phyloP scores from a whole-genome alignment of 2,329 filamentous ascomycete genomes.

The Colletotrichum spinosum region DNA sequence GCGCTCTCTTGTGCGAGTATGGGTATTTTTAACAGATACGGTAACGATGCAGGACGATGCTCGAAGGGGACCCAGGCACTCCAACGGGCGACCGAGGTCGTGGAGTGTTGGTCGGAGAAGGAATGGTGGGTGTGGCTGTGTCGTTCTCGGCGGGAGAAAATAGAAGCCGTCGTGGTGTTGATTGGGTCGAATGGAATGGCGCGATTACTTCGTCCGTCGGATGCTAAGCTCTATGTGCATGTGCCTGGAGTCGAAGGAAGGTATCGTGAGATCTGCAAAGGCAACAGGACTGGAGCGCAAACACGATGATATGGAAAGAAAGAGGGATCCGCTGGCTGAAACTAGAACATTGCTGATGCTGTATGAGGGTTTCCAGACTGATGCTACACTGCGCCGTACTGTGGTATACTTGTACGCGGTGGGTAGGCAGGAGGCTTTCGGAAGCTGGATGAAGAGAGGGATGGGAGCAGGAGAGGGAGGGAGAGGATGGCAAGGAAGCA shows the following conservation, averaged over 20 bases:
- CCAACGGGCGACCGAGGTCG: not conserved
- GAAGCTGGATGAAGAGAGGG: slow-evolving; percentile 26
- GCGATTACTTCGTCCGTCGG: slow-evolving; percentile 8
- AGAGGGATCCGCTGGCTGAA: slow-evolving; percentile 24
- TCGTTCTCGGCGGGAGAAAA: slow-evolving; percentile 7
- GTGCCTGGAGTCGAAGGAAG: slow-evolving; percentile 13
- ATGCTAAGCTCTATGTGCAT: slow-evolving; percentile 6
- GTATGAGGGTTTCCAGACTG: slow-evolving; percentile 11
- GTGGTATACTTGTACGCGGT: not conserved
- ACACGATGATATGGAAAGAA: slow-evolving; percentile 22
- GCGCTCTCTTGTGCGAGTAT: not conserved
- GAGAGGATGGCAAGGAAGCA: slow-evolving; percentile 25
- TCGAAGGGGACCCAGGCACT: not conserved
- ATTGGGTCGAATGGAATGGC: slow-evolving; percentile 24
- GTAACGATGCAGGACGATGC: not conserved
- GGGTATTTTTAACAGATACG: slow-evolving; percentile 6
- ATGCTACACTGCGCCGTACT: too few relatives aligned
- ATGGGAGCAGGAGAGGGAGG: slow-evolving; percentile 35
- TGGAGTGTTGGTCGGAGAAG: not conserved
- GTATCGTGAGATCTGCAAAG: slow-evolving; percentile 28
- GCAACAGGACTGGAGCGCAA: not conserved
- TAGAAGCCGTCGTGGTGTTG: slow-evolving; percentile 18
- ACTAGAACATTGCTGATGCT: slow-evolving; percentile 33
- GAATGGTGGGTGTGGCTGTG: slow-evolving; percentile 8
- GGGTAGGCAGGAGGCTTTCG: slow-evolving; percentile 13